Evolutionary conservation across 148 eudicot genomes (phyloP), one percentile per base, ranked within the genome.

Genomic region (Pouteria glomerata): DNA sequence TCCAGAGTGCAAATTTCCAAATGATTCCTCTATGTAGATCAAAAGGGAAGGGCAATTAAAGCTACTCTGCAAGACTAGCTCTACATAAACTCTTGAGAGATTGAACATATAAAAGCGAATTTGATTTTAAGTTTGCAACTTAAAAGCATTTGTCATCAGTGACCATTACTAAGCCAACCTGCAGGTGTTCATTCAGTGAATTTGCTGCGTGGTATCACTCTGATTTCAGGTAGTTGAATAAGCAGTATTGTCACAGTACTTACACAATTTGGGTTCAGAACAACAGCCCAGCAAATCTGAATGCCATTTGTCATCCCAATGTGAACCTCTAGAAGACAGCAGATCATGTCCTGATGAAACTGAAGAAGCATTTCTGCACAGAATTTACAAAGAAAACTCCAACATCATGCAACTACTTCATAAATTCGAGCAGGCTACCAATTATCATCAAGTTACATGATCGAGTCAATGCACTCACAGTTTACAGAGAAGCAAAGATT

Each of bases 271-370:
- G 70, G 99, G 99, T 76, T 92, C 97, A 50, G 99, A 87, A 80
- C 92, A 96, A 71, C 99, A 96, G 78, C 90, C 95, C 31, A 96
- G 96, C 78, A 96, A 78, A 88, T 96, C 99, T 3, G 89, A 80
- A 80, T 90, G 85, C 99, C 99, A 96, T 57, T 92, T 87, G 27
- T 87, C 89, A n/a, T n/a, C n/a, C n/a, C n/a, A n/a, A n/a, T n/a
- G n/a, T 63, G 88, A 80, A 59, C 81, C 84, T 74, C 70, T 81
- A 67, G 77, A 78, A 71, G 92, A 78, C 55, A 83, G 79, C 73
- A 87, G 77, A 73, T 94, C 89, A 15, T 70, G 85, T 64, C 79
- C 81, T 44, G 93, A 88, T 73, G 93, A 88, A 60, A 79, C 84
- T 23, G 97, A 86, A 69, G 97, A 84, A 23, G 76, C 79, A 62